Evolutionary conservation across 1,284 basidiomycete genomes (phyloP), one percentile per base, ranked within the genome.

Genomic region (Kwoniella shivajii): DNA sequence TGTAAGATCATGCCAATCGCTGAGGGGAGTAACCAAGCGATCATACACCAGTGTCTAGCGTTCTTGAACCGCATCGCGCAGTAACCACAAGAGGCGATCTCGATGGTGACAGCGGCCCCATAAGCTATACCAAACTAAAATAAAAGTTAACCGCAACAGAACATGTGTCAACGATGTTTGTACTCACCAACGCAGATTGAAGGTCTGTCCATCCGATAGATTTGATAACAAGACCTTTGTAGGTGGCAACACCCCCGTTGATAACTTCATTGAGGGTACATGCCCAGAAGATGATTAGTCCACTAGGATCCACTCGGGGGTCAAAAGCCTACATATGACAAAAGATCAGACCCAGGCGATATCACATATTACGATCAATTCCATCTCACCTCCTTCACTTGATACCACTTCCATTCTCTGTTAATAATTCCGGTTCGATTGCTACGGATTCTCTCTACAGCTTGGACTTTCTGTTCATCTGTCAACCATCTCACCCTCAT

Each of bases 381-480:
- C n/a, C n/a, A n/a, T 24, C 50, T 26, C 30, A 64, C 59, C 53
- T 76, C 74, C 2, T 45, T 22, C 13, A 67, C 57, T 38, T 76
- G 74, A 18, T 54, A 26, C 61, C 64, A 65, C 43, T 72, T 70
- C 66, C 72, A 70, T 33, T 67, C 57, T 14, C 50, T 58, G 4
- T 50, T 55, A 14, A 50, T 61, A 14, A 62, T 65, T 34, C 72
- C 73, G 3, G 69, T 67, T 26, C 73, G 56, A 56, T 76, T 76
- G 37, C 67, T 61, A 22, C 65, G 54, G 14, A 76, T 64, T 29
- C 74, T 61, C 60, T 76, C 72, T 33, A 71, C 62, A 20, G 68
- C 74, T 59, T 66, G 66, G 10, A 52, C 29, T 6, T 68, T 60
- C 55, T 76, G 73, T 37, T 70, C 65, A 9, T 64, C 54, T 11